These are phyloP conservation scores for Kernera saxatilis DNA, from an alignment of 345 rosid species.

Conservation along the genomic window DNA sequence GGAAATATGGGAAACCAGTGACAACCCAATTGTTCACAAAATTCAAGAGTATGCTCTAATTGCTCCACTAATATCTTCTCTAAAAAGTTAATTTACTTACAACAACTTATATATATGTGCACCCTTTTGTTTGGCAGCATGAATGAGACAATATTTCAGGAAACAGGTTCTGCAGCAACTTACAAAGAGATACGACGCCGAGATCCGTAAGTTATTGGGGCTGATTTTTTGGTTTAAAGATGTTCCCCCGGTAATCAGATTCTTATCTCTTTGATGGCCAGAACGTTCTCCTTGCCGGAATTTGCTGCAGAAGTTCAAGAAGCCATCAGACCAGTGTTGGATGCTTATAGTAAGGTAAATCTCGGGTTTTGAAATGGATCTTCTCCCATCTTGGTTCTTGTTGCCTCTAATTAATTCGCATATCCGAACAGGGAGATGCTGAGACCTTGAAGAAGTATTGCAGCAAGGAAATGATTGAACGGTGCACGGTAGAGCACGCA, in stretches of 20 bases:
- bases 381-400: neutral
- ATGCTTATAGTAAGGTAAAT: slow-evolving; percentile 72
- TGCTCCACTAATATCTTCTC: neutral
- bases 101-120: neutral
- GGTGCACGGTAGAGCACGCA: slow-evolving; percentile 71
- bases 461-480: slow-evolving; percentile 63
- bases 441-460: slow-evolving; percentile 79
- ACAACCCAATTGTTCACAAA: slow-evolving; percentile 86
- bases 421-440: slow-evolving; percentile 53
- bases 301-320: slow-evolving; percentile 88
- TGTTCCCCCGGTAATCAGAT: neutral
- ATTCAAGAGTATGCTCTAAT: slow-evolving; percentile 75
- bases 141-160: slow-evolving; percentile 69
- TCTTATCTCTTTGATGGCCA: slow-evolving; percentile 26
- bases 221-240: slow-evolving; percentile 6
- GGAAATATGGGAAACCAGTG: slow-evolving; percentile 98
- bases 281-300: slow-evolving; percentile 88
- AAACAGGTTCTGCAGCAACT: slow-evolving; percentile 88
- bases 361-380: slow-evolving; percentile 1
- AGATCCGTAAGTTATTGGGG: slow-evolving; percentile 68
- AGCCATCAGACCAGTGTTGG: slow-evolving; percentile 72
- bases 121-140: slow-evolving; percentile 51
- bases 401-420: slow-evolving; percentile 1
- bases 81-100: neutral
- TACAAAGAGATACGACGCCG: slow-evolving; percentile 74